These are phyloP conservation scores for Exserohilum turcica DNA, from an alignment of 2,329 filamentous ascomycete genomes.

Conservation along the genomic window DNA sequence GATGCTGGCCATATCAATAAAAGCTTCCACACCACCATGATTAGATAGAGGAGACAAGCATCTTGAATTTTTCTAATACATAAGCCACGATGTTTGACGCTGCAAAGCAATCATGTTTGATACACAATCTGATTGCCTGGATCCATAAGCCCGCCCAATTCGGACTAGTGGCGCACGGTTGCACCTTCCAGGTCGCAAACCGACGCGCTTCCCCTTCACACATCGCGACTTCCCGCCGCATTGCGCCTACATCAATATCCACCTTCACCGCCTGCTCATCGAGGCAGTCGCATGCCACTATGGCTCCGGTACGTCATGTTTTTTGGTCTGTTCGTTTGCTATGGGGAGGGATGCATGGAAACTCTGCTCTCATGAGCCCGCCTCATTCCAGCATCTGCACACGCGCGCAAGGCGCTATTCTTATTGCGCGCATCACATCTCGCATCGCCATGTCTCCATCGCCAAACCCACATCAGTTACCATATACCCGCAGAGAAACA, in stretches of 20 bases:
- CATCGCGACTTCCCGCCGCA: slow-evolving; percentile 39
- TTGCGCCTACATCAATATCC: slow-evolving; percentile 26
- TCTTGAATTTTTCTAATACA: too few species aligned
- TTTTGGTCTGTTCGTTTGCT: background rate
- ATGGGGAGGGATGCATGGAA: slow-evolving; percentile 1
- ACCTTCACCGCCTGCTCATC: slow-evolving; percentile 25
- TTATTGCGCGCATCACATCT: slow-evolving; percentile 8
- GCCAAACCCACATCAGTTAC: background rate
- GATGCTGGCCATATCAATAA: too few species aligned
- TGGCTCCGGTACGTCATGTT: slow-evolving; percentile 44
- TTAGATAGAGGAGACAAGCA: too few species aligned
- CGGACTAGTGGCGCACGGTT: slow-evolving; percentile 26
- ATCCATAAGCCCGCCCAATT: slow-evolving; percentile 2
- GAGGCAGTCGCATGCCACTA: slow-evolving; percentile 24
- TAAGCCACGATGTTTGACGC: background rate
- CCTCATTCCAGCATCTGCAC: background rate
- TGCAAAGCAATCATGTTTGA: background rate
- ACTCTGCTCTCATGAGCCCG: slow-evolving; percentile 2
- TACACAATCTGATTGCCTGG: background rate
- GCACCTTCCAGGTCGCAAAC: slow-evolving; percentile 32
- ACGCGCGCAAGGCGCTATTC: slow-evolving; percentile 15
- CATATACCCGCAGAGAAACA: background rate
- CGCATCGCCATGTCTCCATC: background rate
- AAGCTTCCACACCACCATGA: too few species aligned
- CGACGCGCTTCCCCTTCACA: slow-evolving; percentile 41